Conservation (phyloP, 2,329 filamentous ascomycete genomes). For the Fusarium concolor region DNA sequence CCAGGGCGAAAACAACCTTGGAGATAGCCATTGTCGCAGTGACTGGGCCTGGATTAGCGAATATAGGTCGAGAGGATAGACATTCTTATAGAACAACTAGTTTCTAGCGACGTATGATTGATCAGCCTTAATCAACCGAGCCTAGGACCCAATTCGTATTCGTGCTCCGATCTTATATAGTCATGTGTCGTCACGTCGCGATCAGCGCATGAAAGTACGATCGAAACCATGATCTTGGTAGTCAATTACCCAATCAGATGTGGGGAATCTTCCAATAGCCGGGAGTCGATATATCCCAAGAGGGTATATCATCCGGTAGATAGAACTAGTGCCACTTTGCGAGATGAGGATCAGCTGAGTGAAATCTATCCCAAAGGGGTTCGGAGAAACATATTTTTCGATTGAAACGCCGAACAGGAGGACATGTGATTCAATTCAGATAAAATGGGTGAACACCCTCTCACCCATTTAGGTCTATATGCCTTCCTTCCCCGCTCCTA, state of each 20-base stretch:
- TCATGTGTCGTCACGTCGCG: constrained; percentile 9
- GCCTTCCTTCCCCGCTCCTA: background rate
- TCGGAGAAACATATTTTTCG: background rate
- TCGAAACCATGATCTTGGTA: constrained; percentile 16
- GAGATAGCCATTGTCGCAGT: constrained; percentile 1
- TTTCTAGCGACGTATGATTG: background rate
- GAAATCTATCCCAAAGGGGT: background rate
- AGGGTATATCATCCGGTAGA: constrained; percentile 19
- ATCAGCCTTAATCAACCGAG: background rate
- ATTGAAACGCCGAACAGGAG: background rate
- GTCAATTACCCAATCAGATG: background rate
- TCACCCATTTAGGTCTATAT: background rate
- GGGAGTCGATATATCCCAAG: constrained; percentile 7
- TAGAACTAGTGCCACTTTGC: background rate
- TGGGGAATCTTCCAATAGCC: background rate
- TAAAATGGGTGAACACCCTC: background rate
- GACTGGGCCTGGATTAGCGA: background rate
- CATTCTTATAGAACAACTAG: constrained; percentile 1
- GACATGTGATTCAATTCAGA: background rate
- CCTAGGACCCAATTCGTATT: constrained; percentile 10
- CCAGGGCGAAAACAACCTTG: constrained; percentile 3
- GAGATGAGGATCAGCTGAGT: constrained; percentile 27
- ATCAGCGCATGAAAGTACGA: background rate
- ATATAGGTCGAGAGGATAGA: background rate
- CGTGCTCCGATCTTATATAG: constrained; percentile 2